These are phyloP conservation scores for Biscogniauxia marginata DNA, from an alignment of 2,329 filamentous ascomycete genomes.

Conservation along the genomic window DNA sequence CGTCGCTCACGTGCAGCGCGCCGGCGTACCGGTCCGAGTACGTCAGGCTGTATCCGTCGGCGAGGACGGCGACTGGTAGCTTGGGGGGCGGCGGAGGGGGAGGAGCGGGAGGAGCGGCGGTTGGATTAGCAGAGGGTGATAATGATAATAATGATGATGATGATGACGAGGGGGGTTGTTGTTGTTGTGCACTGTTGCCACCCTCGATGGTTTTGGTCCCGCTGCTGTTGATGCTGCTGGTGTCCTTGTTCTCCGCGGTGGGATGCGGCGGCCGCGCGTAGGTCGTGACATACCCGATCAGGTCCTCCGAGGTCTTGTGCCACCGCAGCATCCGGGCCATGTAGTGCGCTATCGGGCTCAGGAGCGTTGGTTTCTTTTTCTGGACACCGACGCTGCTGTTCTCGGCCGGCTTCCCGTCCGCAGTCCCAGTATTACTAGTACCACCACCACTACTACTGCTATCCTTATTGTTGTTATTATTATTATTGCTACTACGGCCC, in stretches of 20 bases:
- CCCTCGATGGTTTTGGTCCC: slow-evolving; percentile 2
- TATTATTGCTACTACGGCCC: background rate
- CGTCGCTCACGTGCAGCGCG: slow-evolving; percentile 70
- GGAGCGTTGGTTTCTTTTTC: slow-evolving; percentile 23
- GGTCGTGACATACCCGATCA: slow-evolving; percentile 53
- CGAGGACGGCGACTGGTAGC: slow-evolving; percentile 72
- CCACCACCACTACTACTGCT: background rate
- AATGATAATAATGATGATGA: no score
- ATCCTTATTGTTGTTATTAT: background rate
- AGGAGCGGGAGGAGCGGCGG: no score
- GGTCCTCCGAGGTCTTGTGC: slow-evolving; percentile 73
- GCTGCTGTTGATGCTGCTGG: slow-evolving; percentile 5
- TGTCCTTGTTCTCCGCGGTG: background rate
- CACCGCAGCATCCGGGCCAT: slow-evolving; percentile 68
- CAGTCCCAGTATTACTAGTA: background rate
- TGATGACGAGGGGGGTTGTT: no score
- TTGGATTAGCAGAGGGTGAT: no score
- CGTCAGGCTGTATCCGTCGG: slow-evolving; percentile 76
- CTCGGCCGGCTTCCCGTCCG: background rate
- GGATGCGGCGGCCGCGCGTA: slow-evolving; percentile 12
- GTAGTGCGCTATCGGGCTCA: slow-evolving; percentile 55
- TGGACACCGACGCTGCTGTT: background rate
- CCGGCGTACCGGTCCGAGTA: slow-evolving; percentile 74
- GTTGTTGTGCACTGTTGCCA: no score
- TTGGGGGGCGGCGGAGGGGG: slow-evolving; percentile 23